phyloP scores from a whole-genome alignment of 129 eudicot genomes.

The Ambrosia trifida region DNA sequence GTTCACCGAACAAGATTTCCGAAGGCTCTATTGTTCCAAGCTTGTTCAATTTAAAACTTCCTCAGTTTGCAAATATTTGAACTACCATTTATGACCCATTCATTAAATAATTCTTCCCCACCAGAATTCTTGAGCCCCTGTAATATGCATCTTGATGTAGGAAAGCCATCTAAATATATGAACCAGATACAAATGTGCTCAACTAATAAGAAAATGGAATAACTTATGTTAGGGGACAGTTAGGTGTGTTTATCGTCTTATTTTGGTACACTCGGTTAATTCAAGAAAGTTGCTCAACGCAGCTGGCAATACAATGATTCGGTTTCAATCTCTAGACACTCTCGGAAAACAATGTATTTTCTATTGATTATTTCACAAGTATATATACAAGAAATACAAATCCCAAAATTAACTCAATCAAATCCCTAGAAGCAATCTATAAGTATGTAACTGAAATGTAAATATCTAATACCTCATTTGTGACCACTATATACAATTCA shows the following conservation, averaged over 20 bases:
- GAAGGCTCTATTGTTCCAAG: not conserved
- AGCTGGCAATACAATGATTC: not conserved
- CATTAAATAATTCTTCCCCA: not conserved
- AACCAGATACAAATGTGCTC: too few relatives aligned
- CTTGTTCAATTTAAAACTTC: not conserved
- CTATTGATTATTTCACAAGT: not conserved
- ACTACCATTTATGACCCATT: not conserved
- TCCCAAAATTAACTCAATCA: not conserved
- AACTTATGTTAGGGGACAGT: too few relatives aligned
- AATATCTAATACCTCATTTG: too few relatives aligned
- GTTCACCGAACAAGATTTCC: not conserved
- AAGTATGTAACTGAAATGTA: not conserved
- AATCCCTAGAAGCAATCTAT: not conserved
- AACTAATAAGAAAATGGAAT: too few relatives aligned
- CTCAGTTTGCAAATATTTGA: too few relatives aligned
- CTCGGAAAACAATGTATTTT: not conserved
- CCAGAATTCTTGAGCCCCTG: not conserved
- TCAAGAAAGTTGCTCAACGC: not conserved
- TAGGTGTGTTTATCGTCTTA: too few relatives aligned
- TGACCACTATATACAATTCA: not conserved
- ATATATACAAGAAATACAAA: too few relatives aligned
- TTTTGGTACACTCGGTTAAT: not conserved
- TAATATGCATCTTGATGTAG: too few relatives aligned
- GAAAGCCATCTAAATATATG: too few relatives aligned
- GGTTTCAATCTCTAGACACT: not conserved